Percentiles rank a stretch among this genome's conserved stretches.
Conservation (phyloP, 345 rosid genomes). For the Cardamine resedifolia region DNA sequence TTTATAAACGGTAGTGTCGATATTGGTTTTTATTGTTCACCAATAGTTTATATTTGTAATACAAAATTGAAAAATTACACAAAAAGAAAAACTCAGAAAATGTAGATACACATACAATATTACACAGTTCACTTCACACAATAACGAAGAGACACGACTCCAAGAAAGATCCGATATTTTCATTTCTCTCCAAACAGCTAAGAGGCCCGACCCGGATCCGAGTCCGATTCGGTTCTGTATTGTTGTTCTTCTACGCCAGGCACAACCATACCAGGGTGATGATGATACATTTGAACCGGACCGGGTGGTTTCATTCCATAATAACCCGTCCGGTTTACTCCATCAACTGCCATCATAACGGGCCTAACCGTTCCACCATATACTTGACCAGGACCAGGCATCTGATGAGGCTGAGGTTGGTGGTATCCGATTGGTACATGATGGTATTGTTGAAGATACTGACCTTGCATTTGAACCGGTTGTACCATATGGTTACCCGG, state of each 20-base stretch:
- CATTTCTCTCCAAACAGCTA: slow-evolving; percentile 19
- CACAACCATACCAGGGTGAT: slow-evolving; percentile 49
- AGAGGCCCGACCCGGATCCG: slow-evolving; percentile 43
- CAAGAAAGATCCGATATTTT: background rate
- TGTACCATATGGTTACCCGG: slow-evolving; percentile 46
- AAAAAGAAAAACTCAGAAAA: background rate
- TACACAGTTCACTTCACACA: slow-evolving; percentile 33
- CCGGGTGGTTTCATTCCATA: slow-evolving; percentile 62
- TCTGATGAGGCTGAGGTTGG: slow-evolving; percentile 47
- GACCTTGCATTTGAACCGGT: slow-evolving; percentile 47
- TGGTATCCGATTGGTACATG: slow-evolving; percentile 71
- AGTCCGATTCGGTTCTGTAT: slow-evolving; percentile 47
- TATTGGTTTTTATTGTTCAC: background rate
- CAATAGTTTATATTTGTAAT: background rate
- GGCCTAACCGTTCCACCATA: slow-evolving; percentile 53
- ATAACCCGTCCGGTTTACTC: slow-evolving; percentile 56
- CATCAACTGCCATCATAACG: slow-evolving; percentile 50
- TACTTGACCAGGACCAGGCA: slow-evolving; percentile 53
- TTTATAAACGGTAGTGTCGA: background rate
- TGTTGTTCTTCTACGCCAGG: slow-evolving; percentile 59
- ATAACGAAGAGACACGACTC: background rate
- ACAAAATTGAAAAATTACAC: slow-evolving; percentile 22
- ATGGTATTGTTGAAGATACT: slow-evolving; percentile 57
- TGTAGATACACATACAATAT: background rate
- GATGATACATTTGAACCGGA: slow-evolving; percentile 49